Evolutionary conservation across 2,329 filamentous ascomycete genomes (phyloP), one percentile per base, ranked within the genome.

Genomic region (Ophiostoma tasmaniense): DNA sequence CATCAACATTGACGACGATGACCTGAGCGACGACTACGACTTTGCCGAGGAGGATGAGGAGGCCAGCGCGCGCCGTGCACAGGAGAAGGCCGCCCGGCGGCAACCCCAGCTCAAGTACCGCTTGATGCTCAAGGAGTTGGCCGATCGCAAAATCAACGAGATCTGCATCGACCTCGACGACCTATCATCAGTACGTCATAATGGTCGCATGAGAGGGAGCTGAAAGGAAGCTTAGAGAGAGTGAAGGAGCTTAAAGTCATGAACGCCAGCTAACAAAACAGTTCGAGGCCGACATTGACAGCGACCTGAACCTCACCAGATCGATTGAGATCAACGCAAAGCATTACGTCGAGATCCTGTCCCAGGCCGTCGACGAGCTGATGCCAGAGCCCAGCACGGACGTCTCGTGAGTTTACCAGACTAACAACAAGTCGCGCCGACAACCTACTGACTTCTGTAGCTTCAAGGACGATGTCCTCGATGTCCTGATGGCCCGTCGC

Each of bases 391-490:
- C 93, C 55, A 90, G 87, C 17, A 84, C 83, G 67, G 92, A 97
- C 73, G 85, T 94, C 73, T 93, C 86, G 86, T 71, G 61, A 42
- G 70, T 67, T 33, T 8, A 13, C 55, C 11, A n/a, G 1, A 2
- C 5, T n/a, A 14, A 33, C 55, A 25, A 6, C 25, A 2, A 22
- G 11, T 3, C n/a, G 50, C 7, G 11, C 25, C 2, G 17, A n/a
- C 17, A 35, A 37, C 92, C 13, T 6, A 37, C 92, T 37, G 14
- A 45, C 61, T 8, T 3, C 8, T 11, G 3, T 25, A 72, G 90
- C 73, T 98, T 97, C 84, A 98, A 98, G 79, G 93, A 97, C 76
- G 95, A 99, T 79, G 93, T 98, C 11, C 85, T 99, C 61, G 95
- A 99, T 79, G 92, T 99, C 37, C 90, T 99, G 75, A 96, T 97